Evolutionary conservation across 1,284 basidiomycete species (phyloP).

Genomic region (Sporisorium reilianum): DNA sequence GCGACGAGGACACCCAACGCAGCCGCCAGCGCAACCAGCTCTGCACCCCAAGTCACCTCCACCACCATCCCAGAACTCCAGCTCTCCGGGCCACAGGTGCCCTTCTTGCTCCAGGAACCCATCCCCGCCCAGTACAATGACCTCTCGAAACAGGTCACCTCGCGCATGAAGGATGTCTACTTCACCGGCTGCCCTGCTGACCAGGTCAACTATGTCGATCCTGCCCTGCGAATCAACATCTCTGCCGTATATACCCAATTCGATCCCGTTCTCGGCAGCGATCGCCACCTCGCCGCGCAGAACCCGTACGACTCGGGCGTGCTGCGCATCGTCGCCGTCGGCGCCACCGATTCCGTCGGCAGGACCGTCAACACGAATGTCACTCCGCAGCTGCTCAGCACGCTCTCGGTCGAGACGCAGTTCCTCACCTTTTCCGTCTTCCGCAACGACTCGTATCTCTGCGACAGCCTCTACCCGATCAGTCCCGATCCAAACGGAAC

Average conservation of each 20-base stretch:
- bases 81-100: slow-evolving; percentile 43
- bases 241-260: slow-evolving; percentile 64
- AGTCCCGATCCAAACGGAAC: slow-evolving; percentile 49
- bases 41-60: slow-evolving; percentile 27
- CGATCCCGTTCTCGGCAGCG: slow-evolving; percentile 35
- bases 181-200: slow-evolving; percentile 55
- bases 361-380: slow-evolving; percentile 43
- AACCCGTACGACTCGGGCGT: slow-evolving; percentile 32
- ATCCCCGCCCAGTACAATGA: slow-evolving; percentile 35
- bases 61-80: slow-evolving; percentile 49
- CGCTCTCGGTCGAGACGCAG: slow-evolving; percentile 51
- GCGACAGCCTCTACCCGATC: slow-evolving; percentile 59
- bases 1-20: slow-evolving; percentile 19
- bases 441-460: slow-evolving; percentile 58
- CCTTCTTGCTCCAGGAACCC: slow-evolving; percentile 46
- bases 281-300: slow-evolving; percentile 23
- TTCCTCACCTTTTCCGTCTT: slow-evolving; percentile 62
- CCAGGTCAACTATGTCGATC: slow-evolving; percentile 40
- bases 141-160: slow-evolving; percentile 16
- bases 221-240: slow-evolving; percentile 59
- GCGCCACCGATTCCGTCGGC: slow-evolving; percentile 43
- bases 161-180: slow-evolving; percentile 50
- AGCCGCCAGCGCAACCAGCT: slow-evolving; percentile 17
- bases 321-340: slow-evolving; percentile 57
- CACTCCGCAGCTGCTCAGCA: slow-evolving; percentile 42